Percentiles rank a stretch among this genome's conserved stretches.
Evolutionary conservation across 257 asterid genomes (phyloP).

Genomic region (Scutellaria minor): DNA sequence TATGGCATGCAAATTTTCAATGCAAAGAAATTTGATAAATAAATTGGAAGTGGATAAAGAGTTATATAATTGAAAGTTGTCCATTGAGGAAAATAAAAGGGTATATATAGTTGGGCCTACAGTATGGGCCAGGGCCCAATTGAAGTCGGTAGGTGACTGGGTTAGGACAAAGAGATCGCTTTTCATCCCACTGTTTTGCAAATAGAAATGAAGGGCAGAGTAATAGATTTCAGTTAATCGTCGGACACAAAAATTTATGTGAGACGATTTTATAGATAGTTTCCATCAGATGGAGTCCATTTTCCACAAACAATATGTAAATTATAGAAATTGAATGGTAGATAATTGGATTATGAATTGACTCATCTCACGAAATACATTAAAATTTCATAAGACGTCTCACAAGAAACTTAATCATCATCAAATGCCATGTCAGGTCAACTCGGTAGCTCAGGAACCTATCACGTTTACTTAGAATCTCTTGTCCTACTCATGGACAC

Average conservation of each 20-base stretch:
- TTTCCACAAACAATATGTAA: too few relatives aligned
- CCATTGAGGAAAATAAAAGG: too few relatives aligned
- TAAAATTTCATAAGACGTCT: too few relatives aligned
- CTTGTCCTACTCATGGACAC: not conserved
- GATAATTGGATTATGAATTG: too few relatives aligned
- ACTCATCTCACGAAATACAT: too few relatives aligned
- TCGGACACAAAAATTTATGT: too few relatives aligned
- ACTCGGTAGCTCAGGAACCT: constrained; percentile 16
- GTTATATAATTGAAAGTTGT: not conserved
- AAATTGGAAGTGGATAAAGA: not conserved
- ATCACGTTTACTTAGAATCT: constrained; percentile 4
- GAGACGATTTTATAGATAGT: too few relatives aligned
- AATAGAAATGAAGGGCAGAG: not conserved
- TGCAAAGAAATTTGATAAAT: not conserved
- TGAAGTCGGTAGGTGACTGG: not conserved
- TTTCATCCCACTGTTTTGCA: not conserved
- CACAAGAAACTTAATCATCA: too few relatives aligned
- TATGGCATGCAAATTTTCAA: not conserved
- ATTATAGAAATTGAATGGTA: too few relatives aligned
- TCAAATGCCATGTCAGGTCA: constrained; percentile 13
- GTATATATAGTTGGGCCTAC: constrained; percentile 7
- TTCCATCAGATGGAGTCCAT: too few relatives aligned
- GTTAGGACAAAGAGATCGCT: constrained; percentile 9
- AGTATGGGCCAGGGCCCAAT: not conserved
- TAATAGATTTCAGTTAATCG: not conserved